Conservation (phyloP, 2,329 filamentous ascomycete genomes). For the Penicillium sp. region DNA sequence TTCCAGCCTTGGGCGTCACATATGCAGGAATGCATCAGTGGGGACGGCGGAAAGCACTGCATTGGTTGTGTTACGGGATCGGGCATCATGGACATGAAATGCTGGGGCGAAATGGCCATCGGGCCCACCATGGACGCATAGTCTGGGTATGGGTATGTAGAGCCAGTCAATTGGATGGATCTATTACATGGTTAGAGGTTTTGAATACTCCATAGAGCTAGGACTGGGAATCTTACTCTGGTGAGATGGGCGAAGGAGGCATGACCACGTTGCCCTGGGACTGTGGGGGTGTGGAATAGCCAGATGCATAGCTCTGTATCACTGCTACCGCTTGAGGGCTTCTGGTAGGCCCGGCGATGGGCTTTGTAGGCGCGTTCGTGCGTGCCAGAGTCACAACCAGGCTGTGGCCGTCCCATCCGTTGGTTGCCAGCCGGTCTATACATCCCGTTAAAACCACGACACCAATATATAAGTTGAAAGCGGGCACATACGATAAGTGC, state of each 20-base stretch:
- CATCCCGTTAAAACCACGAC: constrained; percentile 14
- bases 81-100: constrained; percentile 30
- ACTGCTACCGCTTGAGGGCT: constrained; percentile 33
- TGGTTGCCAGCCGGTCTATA: constrained; percentile 41
- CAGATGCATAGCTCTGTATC: constrained; percentile 28
- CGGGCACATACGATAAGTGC: constrained; percentile 37
- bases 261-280: constrained; percentile 28
- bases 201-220: neutral
- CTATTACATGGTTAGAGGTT: constrained; percentile 12
- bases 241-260: constrained; percentile 36
- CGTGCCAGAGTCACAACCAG: constrained; percentile 43
- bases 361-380: constrained; percentile 40
- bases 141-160: constrained; percentile 27
- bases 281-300: constrained; percentile 35
- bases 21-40: constrained; percentile 27
- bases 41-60: constrained; percentile 29
- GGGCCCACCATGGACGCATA: constrained; percentile 27
- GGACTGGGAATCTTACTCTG: constrained; percentile 31
- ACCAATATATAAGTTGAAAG: neutral
- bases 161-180: constrained; percentile 20
- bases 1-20: constrained; percentile 29
- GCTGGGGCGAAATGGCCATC: constrained; percentile 21
- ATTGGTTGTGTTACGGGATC: constrained; percentile 23
- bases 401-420: constrained; percentile 45
- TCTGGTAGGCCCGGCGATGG: constrained; percentile 44